Percentiles rank a stretch among this genome's conserved stretches.
phyloP scores from a whole-genome alignment of 305 asterid species.

The Fraxinus baroniana region DNA sequence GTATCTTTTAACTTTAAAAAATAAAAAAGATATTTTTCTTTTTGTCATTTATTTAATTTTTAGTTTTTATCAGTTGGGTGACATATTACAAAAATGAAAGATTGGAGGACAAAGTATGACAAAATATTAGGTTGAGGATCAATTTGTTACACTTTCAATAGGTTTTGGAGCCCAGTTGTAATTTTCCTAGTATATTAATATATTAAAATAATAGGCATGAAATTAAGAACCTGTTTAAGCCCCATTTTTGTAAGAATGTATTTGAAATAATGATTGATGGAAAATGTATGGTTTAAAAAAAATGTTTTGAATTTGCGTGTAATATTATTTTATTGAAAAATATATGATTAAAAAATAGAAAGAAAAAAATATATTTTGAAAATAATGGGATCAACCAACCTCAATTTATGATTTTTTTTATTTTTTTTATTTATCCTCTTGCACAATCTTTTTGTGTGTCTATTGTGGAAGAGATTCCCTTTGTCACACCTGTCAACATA shows the following conservation, averaged over 20 bases:
- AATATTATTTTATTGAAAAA: too few species aligned
- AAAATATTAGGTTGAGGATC: not conserved
- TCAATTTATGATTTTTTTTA: not conserved
- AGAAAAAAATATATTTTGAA: too few species aligned
- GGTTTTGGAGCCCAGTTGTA: not conserved
- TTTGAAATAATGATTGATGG: too few species aligned
- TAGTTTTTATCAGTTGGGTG: not conserved
- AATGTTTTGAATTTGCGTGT: too few species aligned
- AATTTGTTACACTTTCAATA: not conserved
- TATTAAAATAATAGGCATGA: not conserved
- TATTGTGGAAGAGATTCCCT: constrained; percentile 31
- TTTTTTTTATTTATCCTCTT: not conserved
- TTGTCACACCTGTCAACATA: constrained; percentile 42
- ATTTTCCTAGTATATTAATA: not conserved
- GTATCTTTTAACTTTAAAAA: too few species aligned
- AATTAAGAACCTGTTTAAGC: not conserved
- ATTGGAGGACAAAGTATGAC: not conserved
- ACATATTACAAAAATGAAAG: not conserved
- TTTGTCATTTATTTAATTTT: too few species aligned
- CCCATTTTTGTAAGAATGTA: too few species aligned
- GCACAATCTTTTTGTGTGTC: constrained; percentile 11
- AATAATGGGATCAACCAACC: too few species aligned
- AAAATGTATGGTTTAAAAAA: too few species aligned
- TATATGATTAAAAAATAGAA: too few species aligned
- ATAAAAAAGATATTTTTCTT: too few species aligned